phyloP scores from a whole-genome alignment of 179 eudicot species.

The Silene noctiflora region DNA sequence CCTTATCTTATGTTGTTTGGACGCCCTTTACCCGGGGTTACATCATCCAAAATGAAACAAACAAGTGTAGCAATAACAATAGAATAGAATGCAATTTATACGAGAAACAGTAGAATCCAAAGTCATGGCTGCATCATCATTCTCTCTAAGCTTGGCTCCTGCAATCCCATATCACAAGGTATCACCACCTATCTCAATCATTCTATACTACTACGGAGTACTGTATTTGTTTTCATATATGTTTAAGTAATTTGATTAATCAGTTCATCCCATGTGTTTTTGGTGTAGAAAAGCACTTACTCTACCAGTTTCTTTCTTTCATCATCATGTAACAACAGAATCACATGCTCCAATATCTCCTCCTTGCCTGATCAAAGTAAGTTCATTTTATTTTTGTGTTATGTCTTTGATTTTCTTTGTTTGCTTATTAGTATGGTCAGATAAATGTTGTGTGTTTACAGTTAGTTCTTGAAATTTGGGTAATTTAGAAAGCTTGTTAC shows the following conservation, averaged over 20 bases:
- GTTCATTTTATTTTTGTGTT: not conserved
- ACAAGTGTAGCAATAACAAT: not conserved
- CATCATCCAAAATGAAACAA: slow-evolving; percentile 16
- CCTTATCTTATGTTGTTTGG: slow-evolving; percentile 26
- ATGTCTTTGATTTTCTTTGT: not conserved
- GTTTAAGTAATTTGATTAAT: not conserved
- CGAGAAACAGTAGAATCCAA: slow-evolving; percentile 1
- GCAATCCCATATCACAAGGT: slow-evolving; percentile 37
- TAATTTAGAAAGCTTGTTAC: too few species aligned
- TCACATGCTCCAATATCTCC: slow-evolving; percentile 22
- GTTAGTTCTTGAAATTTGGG: too few species aligned
- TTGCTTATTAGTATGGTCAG: not conserved
- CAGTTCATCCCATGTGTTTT: not conserved
- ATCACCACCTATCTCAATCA: not conserved
- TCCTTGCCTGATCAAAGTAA: slow-evolving; percentile 24
- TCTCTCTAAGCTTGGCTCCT: slow-evolving; percentile 41
- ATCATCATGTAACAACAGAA: not conserved
- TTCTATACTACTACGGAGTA: not conserved
- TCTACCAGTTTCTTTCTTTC: slow-evolving; percentile 6
- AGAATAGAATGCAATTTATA: not conserved
- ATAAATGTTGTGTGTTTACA: too few species aligned
- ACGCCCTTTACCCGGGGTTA: slow-evolving; percentile 8
- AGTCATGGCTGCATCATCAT: slow-evolving; percentile 49
- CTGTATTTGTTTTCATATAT: not conserved
- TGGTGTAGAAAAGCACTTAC: slow-evolving; percentile 12